phyloP scores from a whole-genome alignment of 2,329 filamentous ascomycete genomes.

The Verticillium zaregamsianum region DNA sequence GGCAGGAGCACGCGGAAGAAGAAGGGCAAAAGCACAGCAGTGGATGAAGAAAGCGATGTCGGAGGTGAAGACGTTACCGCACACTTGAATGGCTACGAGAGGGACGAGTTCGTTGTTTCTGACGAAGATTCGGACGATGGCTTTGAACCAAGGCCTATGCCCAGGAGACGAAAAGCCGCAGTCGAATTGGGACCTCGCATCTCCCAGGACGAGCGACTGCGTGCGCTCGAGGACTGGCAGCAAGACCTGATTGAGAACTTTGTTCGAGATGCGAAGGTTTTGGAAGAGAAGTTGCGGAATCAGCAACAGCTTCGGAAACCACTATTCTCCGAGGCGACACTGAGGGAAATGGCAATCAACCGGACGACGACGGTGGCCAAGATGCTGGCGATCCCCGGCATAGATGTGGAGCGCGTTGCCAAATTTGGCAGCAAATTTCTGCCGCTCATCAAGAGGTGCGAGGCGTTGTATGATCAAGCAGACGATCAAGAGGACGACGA shows the following conservation, averaged over 20 bases:
- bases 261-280: conserved; percentile 53
- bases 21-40: conserved; percentile 23
- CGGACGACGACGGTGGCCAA: conserved; percentile 59
- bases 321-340: conserved; percentile 64
- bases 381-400: conserved; percentile 60
- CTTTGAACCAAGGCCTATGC: conserved; percentile 39
- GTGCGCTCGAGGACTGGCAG: conserved; percentile 55
- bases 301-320: conserved; percentile 51
- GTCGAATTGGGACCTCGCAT: conserved; percentile 53
- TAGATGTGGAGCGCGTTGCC: conserved; percentile 58
- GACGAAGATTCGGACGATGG: conserved; percentile 36
- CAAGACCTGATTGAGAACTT: conserved; percentile 62
- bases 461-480: conserved; percentile 44
- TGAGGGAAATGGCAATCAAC: conserved; percentile 68
- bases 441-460: conserved; percentile 47
- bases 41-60: conserved; percentile 20
- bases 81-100: conserved; percentile 40
- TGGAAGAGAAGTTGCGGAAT: conserved; percentile 60
- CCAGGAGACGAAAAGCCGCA: conserved; percentile 15
- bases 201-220: conserved; percentile 48
- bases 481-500: conserved; percentile 28
- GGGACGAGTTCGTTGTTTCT: conserved; percentile 45
- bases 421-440: conserved; percentile 59
- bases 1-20: conserved; percentile 14
- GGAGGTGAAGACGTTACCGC: conserved; percentile 37